Percentiles rank a stretch among this genome's conserved stretches.
These are phyloP conservation scores for sweet orange (Citrus sinensis) DNA, from an alignment of 345 rosid species.

Conservation along the genomic window DVS_A1.0 CM039162.1:692001-692500, in stretches of 20 bases:
- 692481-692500: neutral
- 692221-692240: slow-evolving; percentile 1
- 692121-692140: slow-evolving; percentile 78
- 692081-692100: slow-evolving; percentile 53
- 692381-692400: slow-evolving; percentile 81
- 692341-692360: slow-evolving; percentile 36
- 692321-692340: neutral
- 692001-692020: neutral
- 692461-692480: neutral
- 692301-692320: neutral
- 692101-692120: slow-evolving; percentile 51
- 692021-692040: neutral
- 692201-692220: slow-evolving; percentile 77
- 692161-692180: slow-evolving; percentile 55
- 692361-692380: slow-evolving; percentile 92
- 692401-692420: slow-evolving; percentile 90
- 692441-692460: slow-evolving; percentile 53
- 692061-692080: slow-evolving; percentile 68
- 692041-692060: neutral
- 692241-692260: neutral
- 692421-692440: slow-evolving; percentile 97
- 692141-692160: slow-evolving; percentile 70
- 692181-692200: slow-evolving; percentile 95
- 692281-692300: neutral
- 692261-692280: neutral